These are phyloP conservation scores for Termitomyces sp. DNA, from an alignment of 768 basidiomycete species.

Conservation along the genomic window DNA sequence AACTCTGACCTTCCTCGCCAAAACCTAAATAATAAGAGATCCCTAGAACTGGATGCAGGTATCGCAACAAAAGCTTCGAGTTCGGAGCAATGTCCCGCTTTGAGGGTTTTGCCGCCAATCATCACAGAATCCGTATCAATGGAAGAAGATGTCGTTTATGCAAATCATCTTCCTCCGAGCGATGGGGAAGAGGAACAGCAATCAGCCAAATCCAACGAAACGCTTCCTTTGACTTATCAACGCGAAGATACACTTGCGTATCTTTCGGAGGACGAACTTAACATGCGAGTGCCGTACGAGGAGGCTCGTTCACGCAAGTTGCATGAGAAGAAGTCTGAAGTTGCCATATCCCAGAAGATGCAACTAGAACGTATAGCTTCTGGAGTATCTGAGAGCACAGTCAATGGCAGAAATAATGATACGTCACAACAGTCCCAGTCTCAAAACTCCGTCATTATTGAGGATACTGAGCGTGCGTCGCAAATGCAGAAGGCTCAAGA, in stretches of 20 bases:
- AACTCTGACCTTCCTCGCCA: not conserved
- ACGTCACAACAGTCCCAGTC: not conserved
- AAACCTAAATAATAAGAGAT: not conserved
- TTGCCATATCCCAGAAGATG: slow-evolving; percentile 2
- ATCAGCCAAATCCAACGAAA: not conserved
- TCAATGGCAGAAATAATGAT: not conserved
- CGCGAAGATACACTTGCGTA: not conserved
- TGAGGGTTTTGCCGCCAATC: not conserved
- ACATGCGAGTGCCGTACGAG: not conserved
- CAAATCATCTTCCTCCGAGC: not conserved
- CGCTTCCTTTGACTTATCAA: not conserved
- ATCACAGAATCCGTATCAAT: not conserved
- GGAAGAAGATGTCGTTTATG: not conserved
- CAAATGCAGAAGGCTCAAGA: slow-evolving; percentile 5
- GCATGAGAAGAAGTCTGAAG: slow-evolving; percentile 3
- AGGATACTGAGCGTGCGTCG: slow-evolving; percentile 1
- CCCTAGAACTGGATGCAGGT: slow-evolving; percentile 15
- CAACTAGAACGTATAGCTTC: slow-evolving; percentile 2
- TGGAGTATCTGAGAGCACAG: not conserved
- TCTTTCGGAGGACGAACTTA: not conserved
- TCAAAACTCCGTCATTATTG: not conserved
- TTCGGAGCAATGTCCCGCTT: slow-evolving; percentile 16
- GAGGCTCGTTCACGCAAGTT: slow-evolving; percentile 5
- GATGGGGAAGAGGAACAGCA: not conserved
- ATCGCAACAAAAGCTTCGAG: slow-evolving; percentile 16